A percentile compares a stretch with the other conserved stretches of the same genome.
Conservation (phyloP, 2,329 filamentous ascomycete species). For the Tricladium varicosporioides region DNA sequence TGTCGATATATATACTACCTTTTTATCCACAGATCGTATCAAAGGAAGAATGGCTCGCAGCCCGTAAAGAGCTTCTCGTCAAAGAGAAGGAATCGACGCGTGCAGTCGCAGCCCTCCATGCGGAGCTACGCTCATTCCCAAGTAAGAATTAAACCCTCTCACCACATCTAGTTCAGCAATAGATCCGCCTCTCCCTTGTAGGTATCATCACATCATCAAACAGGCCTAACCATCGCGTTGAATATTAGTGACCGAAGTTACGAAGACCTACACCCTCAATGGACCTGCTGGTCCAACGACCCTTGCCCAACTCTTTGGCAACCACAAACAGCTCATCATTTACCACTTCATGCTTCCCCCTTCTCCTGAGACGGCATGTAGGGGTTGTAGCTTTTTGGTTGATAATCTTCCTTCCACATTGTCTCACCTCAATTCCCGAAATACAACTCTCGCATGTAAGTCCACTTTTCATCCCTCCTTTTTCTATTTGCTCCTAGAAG, state of each 20-base stretch:
- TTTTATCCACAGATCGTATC: conserved; percentile 29
- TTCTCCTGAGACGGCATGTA: conserved; percentile 36
- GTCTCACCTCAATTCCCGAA: conserved; percentile 37
- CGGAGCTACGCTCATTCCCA: conserved; percentile 37
- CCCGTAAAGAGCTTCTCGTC: conserved; percentile 35
- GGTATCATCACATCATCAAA: not conserved
- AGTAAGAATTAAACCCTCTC: conserved; percentile 37
- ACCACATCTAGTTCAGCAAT: not conserved
- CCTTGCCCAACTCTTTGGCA: conserved; percentile 35
- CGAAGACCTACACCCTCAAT: conserved; percentile 4
- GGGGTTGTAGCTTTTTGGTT: conserved; percentile 39
- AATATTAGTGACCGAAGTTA: conserved; percentile 1
- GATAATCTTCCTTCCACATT: conserved; percentile 39
- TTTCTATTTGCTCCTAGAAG: too few relatives aligned
- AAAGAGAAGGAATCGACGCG: conserved; percentile 37
- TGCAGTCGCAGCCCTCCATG: conserved; percentile 32
- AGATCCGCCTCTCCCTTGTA: not conserved
- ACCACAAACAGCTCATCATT: conserved; percentile 39
- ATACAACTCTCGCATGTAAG: conserved; percentile 27
- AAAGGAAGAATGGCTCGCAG: conserved; percentile 36
- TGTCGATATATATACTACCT: not conserved
- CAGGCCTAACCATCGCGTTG: not conserved
- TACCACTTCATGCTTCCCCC: conserved; percentile 48
- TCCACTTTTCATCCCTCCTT: too few relatives aligned
- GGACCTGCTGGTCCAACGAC: conserved; percentile 29